phyloP scores from a whole-genome alignment of 495 filamentous ascomycete species.

The Lophium mytilinum region DNA sequence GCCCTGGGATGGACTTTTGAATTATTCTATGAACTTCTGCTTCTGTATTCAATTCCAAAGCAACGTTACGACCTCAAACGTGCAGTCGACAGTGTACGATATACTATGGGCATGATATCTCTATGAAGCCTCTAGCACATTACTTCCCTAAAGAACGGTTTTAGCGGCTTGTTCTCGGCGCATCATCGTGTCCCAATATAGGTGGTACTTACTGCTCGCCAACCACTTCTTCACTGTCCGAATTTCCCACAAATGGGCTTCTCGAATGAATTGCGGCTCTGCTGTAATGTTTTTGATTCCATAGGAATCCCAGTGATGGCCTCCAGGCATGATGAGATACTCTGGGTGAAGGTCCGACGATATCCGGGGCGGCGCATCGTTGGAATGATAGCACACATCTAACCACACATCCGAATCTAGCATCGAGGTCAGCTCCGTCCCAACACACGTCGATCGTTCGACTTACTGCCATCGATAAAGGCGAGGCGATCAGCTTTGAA shows the following conservation, averaged over 20 bases:
- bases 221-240: conserved; percentile 37
- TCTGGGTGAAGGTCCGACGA: conserved; percentile 36
- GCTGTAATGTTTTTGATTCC: conserved; percentile 39
- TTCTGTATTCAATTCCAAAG: no score
- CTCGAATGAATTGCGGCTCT: conserved; percentile 43
- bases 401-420: conserved; percentile 37
- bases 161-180: no score
- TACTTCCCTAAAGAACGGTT: no score
- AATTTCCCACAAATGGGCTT: conserved; percentile 45
- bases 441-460: no score
- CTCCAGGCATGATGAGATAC: conserved; percentile 38
- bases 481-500: conserved; percentile 40
- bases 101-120: no score
- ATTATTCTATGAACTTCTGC: no score
- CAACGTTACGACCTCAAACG: no score
- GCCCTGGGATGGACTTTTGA: no score
- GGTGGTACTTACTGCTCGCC: no score
- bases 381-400: conserved; percentile 41
- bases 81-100: no score
- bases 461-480: conserved; percentile 40
- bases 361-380: conserved; percentile 30
- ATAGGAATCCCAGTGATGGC: conserved; percentile 44
- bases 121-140: no score
- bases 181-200: no score
- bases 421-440: neutral